Evolutionary conservation across 2,329 filamentous ascomycete species (phyloP), one percentile per base, ranked within the genome.

Genomic region (Emmonsiellopsis sp.): DNA sequence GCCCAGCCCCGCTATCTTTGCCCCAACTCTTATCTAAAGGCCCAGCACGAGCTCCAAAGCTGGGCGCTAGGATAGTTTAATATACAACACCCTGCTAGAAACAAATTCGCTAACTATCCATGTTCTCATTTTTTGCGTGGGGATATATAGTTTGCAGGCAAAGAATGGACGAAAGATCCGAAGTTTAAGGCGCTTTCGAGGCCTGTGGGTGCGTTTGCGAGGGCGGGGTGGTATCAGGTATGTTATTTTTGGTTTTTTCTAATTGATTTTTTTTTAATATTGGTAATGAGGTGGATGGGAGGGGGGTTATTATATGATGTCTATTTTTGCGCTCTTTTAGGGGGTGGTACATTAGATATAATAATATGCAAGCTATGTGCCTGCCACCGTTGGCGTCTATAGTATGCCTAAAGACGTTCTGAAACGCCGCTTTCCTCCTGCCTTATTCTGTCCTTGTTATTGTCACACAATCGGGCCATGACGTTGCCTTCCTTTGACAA

Each of bases 171-270:
- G 40, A 52, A 57, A 34, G 58, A 65, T 40, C 61, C 60, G 27
- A 46, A 54, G 42, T 64, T 64, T 33, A 62, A 60, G 54, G 55
- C 52, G 14, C 58, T 63, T 36, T 53, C 55, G 6, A 40, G 42
- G 13, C 34, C 37, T 37, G 43, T 44, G 4, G 37, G 47, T 36
- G 53, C 56, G 17, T 59, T 58, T 31, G 57, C 61, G 1, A 59
- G 49, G 52, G 57, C 62, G 5, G 63, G 63, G 3, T 65, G 63
- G 63, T 65, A 62, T 47, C 62, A 64, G 57, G 61, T 62, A 55
- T 14, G 58, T 57, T n/a, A 40, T 27, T 42, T 32, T 5, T 36
- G n/a, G 13, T 47, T 32, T 44, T 6, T 39, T n/a, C 27, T 17
- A 17, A 39, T 39, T n/a, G 3, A 39, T 39, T 39, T 3, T 39